A percentile compares a stretch with the other conserved stretches of the same genome.
These are phyloP conservation scores for Moniliella sp. DNA, from an alignment of 1,284 basidiomycete species.

Conservation along the genomic window DNA sequence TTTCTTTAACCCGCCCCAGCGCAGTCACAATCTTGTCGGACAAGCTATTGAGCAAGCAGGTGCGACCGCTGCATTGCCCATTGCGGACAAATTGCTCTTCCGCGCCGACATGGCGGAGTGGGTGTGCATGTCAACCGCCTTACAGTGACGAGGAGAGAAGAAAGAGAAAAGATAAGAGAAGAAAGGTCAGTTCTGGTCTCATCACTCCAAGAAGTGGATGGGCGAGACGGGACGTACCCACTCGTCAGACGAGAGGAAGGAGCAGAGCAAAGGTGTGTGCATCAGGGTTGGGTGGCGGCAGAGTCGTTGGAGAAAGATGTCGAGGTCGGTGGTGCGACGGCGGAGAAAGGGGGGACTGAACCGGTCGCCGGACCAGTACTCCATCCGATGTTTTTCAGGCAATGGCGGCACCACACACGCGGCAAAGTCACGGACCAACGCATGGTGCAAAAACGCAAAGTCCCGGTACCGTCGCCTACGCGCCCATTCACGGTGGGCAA, in stretches of 20 bases:
- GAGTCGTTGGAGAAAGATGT: slow-evolving; percentile 74
- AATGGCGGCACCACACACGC: slow-evolving; percentile 88
- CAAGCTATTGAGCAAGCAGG: slow-evolving; percentile 48
- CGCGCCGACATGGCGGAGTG: slow-evolving; percentile 11
- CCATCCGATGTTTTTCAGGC: slow-evolving; percentile 86
- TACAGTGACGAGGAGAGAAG: too few relatives aligned
- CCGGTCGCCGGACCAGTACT: slow-evolving; percentile 80
- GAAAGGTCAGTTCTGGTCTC: too few relatives aligned
- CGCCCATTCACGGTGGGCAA: slow-evolving; percentile 43
- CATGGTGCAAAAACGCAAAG: slow-evolving; percentile 76
- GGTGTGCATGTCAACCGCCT: slow-evolving; percentile 31
- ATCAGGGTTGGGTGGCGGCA: slow-evolving; percentile 84
- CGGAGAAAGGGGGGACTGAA: slow-evolving; percentile 94
- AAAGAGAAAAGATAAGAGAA: too few relatives aligned
- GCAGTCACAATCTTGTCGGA: slow-evolving; percentile 88
- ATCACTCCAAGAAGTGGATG: too few relatives aligned
- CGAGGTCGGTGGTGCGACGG: slow-evolving; percentile 61
- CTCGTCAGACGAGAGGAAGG: slow-evolving; percentile 87
- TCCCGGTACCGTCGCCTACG: slow-evolving; percentile 79
- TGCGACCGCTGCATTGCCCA: slow-evolving; percentile 2
- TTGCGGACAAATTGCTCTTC: too few relatives aligned
- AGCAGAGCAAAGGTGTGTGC: slow-evolving; percentile 61
- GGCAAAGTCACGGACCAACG: slow-evolving; percentile 74
- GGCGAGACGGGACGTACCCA: too few relatives aligned
- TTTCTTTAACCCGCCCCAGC: slow-evolving; percentile 81